Conservation (phyloP, 768 basidiomycete species). For the Leccinum aurantiacum region DNA sequence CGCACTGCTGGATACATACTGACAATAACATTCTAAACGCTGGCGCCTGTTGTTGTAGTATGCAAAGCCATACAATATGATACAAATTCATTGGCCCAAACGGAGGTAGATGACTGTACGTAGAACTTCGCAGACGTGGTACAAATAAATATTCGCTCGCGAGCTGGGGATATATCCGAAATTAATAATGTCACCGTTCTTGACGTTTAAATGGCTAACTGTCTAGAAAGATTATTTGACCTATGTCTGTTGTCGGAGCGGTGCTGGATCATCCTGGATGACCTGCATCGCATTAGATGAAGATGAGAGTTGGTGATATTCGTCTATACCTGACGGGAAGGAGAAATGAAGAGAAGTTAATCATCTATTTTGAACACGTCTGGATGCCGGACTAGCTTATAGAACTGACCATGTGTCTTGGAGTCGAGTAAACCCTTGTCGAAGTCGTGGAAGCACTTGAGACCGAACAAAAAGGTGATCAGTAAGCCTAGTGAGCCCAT, state of each 20-base stretch:
- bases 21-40: no score
- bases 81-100: no score
- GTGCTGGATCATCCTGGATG: constrained; percentile 44
- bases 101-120: background rate
- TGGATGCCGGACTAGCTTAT: constrained; percentile 32
- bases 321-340: constrained; percentile 45
- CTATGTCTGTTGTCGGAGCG: constrained; percentile 65
- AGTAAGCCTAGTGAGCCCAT: constrained; percentile 67
- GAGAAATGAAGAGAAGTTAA: constrained; percentile 24
- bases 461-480: constrained; percentile 69
- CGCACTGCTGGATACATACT: no score
- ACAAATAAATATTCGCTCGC: background rate
- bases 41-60: no score
- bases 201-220: no score
- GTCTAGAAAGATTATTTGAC: no score
- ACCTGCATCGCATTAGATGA: constrained; percentile 39
- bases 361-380: constrained; percentile 35
- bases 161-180: constrained; percentile 4
- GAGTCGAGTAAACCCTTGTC: constrained; percentile 73
- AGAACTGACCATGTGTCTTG: constrained; percentile 71
- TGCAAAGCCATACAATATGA: no score
- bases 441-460: constrained; percentile 80
- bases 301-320: constrained; percentile 44
- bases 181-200: background rate
- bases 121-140: constrained; percentile 5